Conservation (phyloP, 768 basidiomycete species). For the Auriscalpium vulgare region DNA sequence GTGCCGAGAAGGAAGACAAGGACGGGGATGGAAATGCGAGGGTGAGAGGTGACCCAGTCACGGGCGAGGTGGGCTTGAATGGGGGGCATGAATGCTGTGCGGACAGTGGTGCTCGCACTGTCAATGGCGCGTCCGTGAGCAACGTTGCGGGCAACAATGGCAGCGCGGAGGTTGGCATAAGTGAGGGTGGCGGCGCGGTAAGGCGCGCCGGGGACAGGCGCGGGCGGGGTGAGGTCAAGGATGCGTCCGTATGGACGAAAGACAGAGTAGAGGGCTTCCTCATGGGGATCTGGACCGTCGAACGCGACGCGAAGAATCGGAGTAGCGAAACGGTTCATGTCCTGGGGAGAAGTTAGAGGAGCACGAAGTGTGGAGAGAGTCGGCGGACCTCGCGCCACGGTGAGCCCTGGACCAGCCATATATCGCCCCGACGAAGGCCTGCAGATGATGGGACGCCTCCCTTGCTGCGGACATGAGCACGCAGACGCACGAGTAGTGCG, state of each 20-base stretch:
- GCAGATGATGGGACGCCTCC: conserved; percentile 61
- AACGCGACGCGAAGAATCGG: conserved; percentile 69
- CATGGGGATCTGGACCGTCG: conserved; percentile 81
- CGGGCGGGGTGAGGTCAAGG: conserved; percentile 50
- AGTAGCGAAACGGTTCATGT: conserved; percentile 78
- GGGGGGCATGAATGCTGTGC: conserved; percentile 52
- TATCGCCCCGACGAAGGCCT: conserved; percentile 39
- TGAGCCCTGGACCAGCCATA: conserved; percentile 69
- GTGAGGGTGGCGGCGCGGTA: conserved; percentile 57
- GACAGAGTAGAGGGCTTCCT: conserved; percentile 70
- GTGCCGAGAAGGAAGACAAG: conserved; percentile 85
- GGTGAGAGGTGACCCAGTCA: conserved; percentile 82
- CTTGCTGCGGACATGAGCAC: conserved; percentile 33
- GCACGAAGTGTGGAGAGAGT: not conserved
- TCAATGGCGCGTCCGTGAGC: conserved; percentile 47
- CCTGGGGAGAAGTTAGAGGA: conserved; percentile 34
- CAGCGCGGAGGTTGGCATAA: conserved; percentile 57
- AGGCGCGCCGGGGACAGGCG: conserved; percentile 54
- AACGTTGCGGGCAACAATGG: conserved; percentile 78
- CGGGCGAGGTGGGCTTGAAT: conserved; percentile 59
- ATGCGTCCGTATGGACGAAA: conserved; percentile 84
- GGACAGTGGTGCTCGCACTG: conserved; percentile 34
- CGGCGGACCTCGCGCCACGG: conserved; percentile 72
- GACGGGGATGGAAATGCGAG: conserved; percentile 73
- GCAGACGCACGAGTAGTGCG: conserved; percentile 33